Percentiles rank a stretch among this genome's conserved stretches.
phyloP scores from a whole-genome alignment of 345 rosid genomes.

The Salix caprea region DNA sequence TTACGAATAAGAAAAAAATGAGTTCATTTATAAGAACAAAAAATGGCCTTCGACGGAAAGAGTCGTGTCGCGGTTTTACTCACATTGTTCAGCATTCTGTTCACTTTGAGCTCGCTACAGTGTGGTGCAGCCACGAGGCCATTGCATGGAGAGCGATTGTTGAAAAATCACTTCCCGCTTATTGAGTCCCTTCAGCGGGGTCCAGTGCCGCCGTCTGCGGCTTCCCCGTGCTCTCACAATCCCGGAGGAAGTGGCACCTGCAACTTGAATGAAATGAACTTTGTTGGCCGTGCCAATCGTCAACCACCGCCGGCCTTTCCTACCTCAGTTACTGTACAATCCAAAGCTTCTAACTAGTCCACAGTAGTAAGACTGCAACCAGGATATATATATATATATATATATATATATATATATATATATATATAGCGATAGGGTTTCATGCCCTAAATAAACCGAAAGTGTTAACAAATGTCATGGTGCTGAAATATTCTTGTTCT shows the following conservation, averaged over 20 bases:
- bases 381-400: too few relatives aligned
- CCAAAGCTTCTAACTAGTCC: not conserved
- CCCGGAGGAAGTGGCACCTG: slow-evolving; percentile 13
- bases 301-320: slow-evolving; percentile 9
- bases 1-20: too few relatives aligned
- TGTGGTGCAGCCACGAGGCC: slow-evolving; percentile 23
- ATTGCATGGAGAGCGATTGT: slow-evolving; percentile 4
- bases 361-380: not conserved
- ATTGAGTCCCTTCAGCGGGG: slow-evolving; percentile 20
- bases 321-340: not conserved
- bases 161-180: slow-evolving; percentile 6
- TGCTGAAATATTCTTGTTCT: not conserved
- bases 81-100: not conserved
- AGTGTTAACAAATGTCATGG: too few relatives aligned
- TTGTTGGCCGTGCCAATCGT: slow-evolving; percentile 17
- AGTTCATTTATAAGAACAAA: not conserved
- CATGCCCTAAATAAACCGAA: not conserved
- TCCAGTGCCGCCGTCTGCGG: slow-evolving; percentile 10
- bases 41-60: not conserved
- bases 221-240: slow-evolving; percentile 23
- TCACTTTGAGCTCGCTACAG: slow-evolving; percentile 3
- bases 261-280: slow-evolving; percentile 17
- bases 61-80: not conserved
- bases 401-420: too few relatives aligned
- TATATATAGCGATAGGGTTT: not conserved